Conservation (phyloP, 2,329 filamentous ascomycete genomes). For the Atkinsonella texensis region DNA sequence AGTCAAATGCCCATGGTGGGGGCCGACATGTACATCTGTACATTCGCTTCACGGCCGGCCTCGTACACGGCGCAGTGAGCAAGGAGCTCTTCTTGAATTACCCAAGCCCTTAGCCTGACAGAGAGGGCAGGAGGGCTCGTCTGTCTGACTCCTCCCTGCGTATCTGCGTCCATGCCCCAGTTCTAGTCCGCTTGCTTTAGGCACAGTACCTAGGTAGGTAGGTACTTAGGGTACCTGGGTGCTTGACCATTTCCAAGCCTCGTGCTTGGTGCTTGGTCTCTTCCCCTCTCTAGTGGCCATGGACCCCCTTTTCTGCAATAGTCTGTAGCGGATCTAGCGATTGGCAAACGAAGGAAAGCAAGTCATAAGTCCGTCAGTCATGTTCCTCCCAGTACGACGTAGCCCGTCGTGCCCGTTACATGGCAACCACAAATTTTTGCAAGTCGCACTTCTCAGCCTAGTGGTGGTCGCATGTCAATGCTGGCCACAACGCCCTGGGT, state of each 20-base stretch:
- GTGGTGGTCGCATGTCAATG: not conserved
- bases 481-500: not conserved
- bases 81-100: not conserved
- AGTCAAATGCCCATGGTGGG: not conserved
- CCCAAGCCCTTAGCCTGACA: not conserved
- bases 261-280: not conserved
- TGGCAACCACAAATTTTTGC: not conserved
- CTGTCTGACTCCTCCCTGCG: too few species aligned
- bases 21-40: not conserved
- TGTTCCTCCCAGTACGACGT: not conserved
- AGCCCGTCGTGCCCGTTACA: not conserved
- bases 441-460: not conserved
- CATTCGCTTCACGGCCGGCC: not conserved
- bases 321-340: not conserved
- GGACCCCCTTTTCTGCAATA: not conserved
- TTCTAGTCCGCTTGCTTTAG: too few species aligned
- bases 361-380: not conserved
- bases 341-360: not conserved
- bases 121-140: too few species aligned
- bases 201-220: too few species aligned
- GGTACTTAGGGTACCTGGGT: too few species aligned
- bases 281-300: not conserved
- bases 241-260: too few species aligned
- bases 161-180: too few species aligned
- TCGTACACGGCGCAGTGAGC: not conserved